These are phyloP conservation scores for Penicillium taxi DNA, from an alignment of 495 filamentous ascomycete species.

Conservation along the genomic window DNA sequence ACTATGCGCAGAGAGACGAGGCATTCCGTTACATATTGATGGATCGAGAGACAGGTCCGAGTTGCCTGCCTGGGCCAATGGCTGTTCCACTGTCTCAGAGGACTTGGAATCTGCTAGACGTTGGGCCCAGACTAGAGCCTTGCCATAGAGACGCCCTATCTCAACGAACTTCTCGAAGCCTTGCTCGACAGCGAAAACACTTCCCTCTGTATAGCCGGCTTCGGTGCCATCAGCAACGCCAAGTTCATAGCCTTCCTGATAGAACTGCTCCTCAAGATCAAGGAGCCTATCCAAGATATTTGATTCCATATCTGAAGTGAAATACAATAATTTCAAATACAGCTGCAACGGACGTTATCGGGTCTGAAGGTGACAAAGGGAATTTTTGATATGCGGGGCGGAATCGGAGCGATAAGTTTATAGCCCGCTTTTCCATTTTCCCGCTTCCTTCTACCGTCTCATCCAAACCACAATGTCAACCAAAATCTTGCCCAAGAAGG, in stretches of 20 bases:
- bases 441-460: conserved; percentile 19
- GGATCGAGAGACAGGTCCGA: conserved; percentile 22
- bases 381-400: conserved; percentile 22
- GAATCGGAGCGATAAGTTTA: conserved; percentile 20
- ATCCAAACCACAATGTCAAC: conserved; percentile 20
- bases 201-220: conserved; percentile 79
- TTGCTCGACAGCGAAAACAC: conserved; percentile 81
- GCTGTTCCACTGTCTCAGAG: conserved; percentile 8
- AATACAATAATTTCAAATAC: conserved; percentile 1
- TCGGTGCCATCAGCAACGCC: conserved; percentile 69
- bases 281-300: conserved; percentile 67
- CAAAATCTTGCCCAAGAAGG: conserved; percentile 35
- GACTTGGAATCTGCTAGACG: conserved; percentile 35
- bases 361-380: conserved; percentile 2
- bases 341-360: conserved; percentile 1
- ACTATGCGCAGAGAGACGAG: conserved; percentile 45
- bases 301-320: conserved; percentile 23
- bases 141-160: conserved; percentile 74
- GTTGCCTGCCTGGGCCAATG: conserved; percentile 5
- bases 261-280: conserved; percentile 74
- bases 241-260: conserved; percentile 71
- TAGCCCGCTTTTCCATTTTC: conserved; percentile 24
- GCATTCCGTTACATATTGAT: conserved; percentile 31
- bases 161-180: conserved; percentile 86
- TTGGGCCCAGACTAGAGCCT: conserved; percentile 70